A percentile compares a stretch with the other conserved stretches of the same genome.
Conservation (phyloP, 345 rosid species). For the Gynandropsis gynandra region DNA sequence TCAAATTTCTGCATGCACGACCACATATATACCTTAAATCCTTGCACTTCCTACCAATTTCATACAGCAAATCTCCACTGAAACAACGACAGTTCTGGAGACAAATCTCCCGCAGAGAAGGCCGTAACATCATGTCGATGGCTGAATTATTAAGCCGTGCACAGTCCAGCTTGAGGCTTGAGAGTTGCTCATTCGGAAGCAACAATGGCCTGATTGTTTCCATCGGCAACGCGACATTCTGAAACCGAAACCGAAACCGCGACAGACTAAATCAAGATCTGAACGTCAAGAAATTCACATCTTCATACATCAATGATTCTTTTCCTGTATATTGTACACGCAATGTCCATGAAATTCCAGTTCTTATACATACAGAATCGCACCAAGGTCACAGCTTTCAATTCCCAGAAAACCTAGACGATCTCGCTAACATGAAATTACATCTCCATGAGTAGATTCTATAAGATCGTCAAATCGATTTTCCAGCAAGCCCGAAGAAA, state of each 20-base stretch:
- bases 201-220: too few relatives aligned
- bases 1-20: background rate
- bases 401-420: too few relatives aligned
- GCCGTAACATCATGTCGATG: constrained; percentile 40
- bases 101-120: constrained; percentile 60
- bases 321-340: background rate
- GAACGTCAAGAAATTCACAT: background rate
- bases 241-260: too few relatives aligned
- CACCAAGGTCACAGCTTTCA: too few relatives aligned
- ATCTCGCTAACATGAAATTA: too few relatives aligned
- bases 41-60: constrained; percentile 62
- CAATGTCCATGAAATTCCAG: background rate
- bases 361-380: background rate
- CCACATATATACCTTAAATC: constrained; percentile 46
- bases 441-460: too few relatives aligned
- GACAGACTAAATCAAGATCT: background rate
- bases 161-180: constrained; percentile 76
- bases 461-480: background rate
- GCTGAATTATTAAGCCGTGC: constrained; percentile 61
- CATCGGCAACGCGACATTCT: constrained; percentile 23
- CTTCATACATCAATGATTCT: background rate
- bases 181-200: constrained; percentile 58
- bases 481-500: background rate
- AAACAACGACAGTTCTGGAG: constrained; percentile 67
- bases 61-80: constrained; percentile 67